Evolutionary conservation across 495 filamentous ascomycete genomes (phyloP).

Genomic region (Arthonia radiata): DNA sequence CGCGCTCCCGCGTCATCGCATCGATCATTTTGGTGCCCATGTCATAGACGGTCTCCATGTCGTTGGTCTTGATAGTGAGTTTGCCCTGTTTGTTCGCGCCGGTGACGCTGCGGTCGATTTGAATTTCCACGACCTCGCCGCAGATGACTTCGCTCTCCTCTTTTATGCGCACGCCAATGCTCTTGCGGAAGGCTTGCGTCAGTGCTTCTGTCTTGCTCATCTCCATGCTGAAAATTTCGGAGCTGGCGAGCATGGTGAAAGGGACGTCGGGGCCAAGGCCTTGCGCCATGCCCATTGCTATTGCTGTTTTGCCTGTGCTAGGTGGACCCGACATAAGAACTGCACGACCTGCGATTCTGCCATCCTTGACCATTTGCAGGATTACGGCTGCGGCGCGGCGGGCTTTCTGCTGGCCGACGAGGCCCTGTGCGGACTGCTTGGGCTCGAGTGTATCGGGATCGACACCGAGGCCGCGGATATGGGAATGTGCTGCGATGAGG

Average conservation of each 20-base stretch:
- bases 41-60: conserved; percentile 99
- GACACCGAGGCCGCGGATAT: conserved; percentile 87
- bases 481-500: conserved; percentile 93
- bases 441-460: conserved; percentile 80
- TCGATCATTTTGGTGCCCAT: conserved; percentile 99
- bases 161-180: conserved; percentile 88
- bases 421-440: conserved; percentile 65
- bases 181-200: conserved; percentile 91
- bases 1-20: conserved; percentile 92
- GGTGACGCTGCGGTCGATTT: conserved; percentile 91
- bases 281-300: conserved; percentile 97
- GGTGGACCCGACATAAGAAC: conserved; percentile 90
- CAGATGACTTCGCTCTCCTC: conserved; percentile 98
- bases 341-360: conserved; percentile 89
- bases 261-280: conserved; percentile 81
- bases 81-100: conserved; percentile 93
- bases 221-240: conserved; percentile 92
- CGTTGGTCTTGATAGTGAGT: conserved; percentile 96
- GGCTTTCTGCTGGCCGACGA: conserved; percentile 90
- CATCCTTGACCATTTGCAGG: conserved; percentile 92
- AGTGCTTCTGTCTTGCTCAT: conserved; percentile 98
- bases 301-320: conserved; percentile 94
- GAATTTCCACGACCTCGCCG: conserved; percentile 96
- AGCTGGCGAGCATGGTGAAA: conserved; percentile 84
- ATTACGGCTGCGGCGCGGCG: conserved; percentile 90